phyloP scores from a whole-genome alignment of 495 filamentous ascomycete genomes.

The Aspergillus ellipticus region DNA sequence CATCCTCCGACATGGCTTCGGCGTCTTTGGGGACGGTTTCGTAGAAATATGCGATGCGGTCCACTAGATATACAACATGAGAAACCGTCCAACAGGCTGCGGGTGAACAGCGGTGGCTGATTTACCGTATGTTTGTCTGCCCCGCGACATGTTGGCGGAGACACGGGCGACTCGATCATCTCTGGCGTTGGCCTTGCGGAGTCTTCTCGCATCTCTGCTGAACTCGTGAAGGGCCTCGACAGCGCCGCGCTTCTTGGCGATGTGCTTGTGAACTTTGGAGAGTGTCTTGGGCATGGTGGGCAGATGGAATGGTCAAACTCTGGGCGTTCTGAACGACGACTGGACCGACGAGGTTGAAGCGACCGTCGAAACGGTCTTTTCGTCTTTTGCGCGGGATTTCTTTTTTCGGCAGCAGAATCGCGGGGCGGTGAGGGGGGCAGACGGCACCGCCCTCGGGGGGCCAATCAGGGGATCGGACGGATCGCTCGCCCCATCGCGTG shows the following conservation, averaged over 20 bases:
- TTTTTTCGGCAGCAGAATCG: conserved; percentile 24
- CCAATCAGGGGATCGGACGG: conserved; percentile 17
- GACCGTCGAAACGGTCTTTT: conserved; percentile 8
- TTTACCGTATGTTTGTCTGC: conserved; percentile 65
- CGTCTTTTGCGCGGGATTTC: conserved; percentile 11
- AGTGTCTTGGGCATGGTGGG: conserved; percentile 68
- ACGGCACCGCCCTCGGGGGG: conserved; percentile 4
- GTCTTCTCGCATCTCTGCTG: conserved; percentile 70
- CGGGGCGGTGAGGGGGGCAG: conserved; percentile 15
- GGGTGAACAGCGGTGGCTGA: not conserved
- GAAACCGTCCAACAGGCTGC: not conserved
- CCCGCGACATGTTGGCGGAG: conserved; percentile 57
- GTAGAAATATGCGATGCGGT: conserved; percentile 69
- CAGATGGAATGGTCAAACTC: not conserved
- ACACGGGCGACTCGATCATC: conserved; percentile 73
- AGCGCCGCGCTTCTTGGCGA: conserved; percentile 67
- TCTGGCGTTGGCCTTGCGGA: conserved; percentile 69
- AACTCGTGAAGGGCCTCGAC: conserved; percentile 73
- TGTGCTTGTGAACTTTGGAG: conserved; percentile 77
- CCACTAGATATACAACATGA: conserved; percentile 45
- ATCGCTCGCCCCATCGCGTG: conserved; percentile 17
- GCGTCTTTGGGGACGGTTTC: conserved; percentile 53
- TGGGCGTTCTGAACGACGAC: not conserved
- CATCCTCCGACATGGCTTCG: conserved; percentile 52
- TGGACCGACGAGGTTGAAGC: not conserved